Percentiles rank a stretch among this genome's conserved stretches.
phyloP scores from a whole-genome alignment of 1,139 yeast genomes.

The Casaregolazyma lundiana region DNA sequence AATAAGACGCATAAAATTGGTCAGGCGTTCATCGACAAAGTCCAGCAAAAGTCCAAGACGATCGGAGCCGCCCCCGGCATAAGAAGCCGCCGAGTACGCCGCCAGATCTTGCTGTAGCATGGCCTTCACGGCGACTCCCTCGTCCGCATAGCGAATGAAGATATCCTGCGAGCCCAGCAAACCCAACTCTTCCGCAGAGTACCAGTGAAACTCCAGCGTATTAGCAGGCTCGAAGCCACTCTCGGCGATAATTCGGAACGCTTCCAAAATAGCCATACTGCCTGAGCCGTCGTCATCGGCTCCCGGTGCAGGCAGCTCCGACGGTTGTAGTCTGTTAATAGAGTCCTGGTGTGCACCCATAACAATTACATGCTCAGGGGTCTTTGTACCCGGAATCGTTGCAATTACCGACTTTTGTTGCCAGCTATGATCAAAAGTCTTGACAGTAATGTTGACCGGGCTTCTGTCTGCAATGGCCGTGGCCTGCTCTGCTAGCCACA shows the following conservation, averaged over 20 bases:
- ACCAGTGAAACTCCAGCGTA: slow-evolving; percentile 87
- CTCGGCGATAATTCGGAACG: slow-evolving; percentile 56
- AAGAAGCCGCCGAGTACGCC: slow-evolving; percentile 61
- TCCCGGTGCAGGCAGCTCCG: slow-evolving; percentile 74
- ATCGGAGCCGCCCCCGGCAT: slow-evolving; percentile 55
- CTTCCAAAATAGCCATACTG: slow-evolving; percentile 70
- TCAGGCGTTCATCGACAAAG: slow-evolving; percentile 57
- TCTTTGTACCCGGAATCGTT: slow-evolving; percentile 38
- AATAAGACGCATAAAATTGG: slow-evolving; percentile 57
- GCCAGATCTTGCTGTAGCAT: slow-evolving; percentile 97
- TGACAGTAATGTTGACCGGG: slow-evolving; percentile 33
- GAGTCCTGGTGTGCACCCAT: slow-evolving; percentile 93
- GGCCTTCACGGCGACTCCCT: slow-evolving; percentile 56
- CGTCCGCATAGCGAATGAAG: slow-evolving; percentile 49
- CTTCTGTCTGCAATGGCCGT: slow-evolving; percentile 34
- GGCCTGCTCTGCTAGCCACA: slow-evolving; percentile 60
- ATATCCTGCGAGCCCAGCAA: slow-evolving; percentile 81
- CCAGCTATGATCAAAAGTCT: slow-evolving; percentile 51
- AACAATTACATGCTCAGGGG: slow-evolving; percentile 48
- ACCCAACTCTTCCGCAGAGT: slow-evolving; percentile 94
- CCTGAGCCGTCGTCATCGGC: slow-evolving; percentile 97
- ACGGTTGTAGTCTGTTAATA: slow-evolving; percentile 69
- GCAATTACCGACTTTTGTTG: slow-evolving; percentile 54
- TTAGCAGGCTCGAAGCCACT: slow-evolving; percentile 55
- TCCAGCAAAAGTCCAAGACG: slow-evolving; percentile 80